Evolutionary conservation across 2,329 filamentous ascomycete species (phyloP), one percentile per base, ranked within the genome.

Genomic region (Arthrobotrys sinensis): DNA sequence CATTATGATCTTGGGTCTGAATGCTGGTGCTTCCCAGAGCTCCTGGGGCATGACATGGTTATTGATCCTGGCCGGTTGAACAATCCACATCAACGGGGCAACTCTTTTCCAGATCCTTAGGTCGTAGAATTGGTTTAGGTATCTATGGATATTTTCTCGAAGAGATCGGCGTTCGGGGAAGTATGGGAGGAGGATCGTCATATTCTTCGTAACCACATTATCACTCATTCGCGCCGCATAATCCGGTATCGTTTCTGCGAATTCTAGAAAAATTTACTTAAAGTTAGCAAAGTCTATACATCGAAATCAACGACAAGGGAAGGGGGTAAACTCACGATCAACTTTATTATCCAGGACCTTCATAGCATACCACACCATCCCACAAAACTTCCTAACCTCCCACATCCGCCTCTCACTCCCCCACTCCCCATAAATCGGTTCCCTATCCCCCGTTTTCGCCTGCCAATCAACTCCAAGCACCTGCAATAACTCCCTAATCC

Each of bases 321-420:
- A 36, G 32, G 52, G 21, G n/a, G 14, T 12, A 21, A 24, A 64
- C 64, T 36, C 40, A 69, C 65, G 32, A 36, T 40, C 16, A 32
- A 65, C 34, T 1, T 36, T 24, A 0, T 40, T 52, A 3, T 70
- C 57, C 1, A 76, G 10, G 16, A 70, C 24, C 32, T 70, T 70
- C 12, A 70, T 11, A 12, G 72, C 72, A 48, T 76, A 76, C 46
- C 50, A 66, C 24, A 40, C 48, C 5, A 76, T 21, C 12, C 72
- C 72, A 10, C 55, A 60, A 45, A 76, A 70, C 72, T 70, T 76
- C 28, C 69, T 76, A 36, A 70, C 50, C 65, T 76, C 72, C 65
- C 57, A 76, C 64, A 19, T 28, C 21, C 64, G 64, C 43, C 11
- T 32, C 46, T 57, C 52, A 68, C n/a, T 46, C 48, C 21, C 43